Conservation (phyloP, 1,284 basidiomycete genomes). For the Apiotrichum veenhuisii region DNA sequence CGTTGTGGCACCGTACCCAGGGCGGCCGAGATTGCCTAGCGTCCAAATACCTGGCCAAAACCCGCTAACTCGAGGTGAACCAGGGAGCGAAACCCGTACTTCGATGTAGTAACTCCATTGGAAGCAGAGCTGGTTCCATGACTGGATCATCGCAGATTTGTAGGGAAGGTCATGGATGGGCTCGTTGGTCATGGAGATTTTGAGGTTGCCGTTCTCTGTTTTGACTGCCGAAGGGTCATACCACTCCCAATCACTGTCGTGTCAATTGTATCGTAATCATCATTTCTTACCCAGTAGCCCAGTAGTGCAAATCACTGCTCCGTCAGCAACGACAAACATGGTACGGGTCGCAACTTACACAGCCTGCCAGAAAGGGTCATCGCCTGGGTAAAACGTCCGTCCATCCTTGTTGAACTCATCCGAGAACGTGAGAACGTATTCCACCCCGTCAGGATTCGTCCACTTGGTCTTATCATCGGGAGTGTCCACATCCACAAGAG, state of each 20-base stretch:
- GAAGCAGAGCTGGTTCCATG: slow-evolving; percentile 82
- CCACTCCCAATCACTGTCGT: slow-evolving; percentile 64
- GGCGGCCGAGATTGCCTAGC: slow-evolving; percentile 83
- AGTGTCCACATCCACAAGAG: slow-evolving; percentile 72
- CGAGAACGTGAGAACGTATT: slow-evolving; percentile 52
- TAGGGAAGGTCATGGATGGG: slow-evolving; percentile 70
- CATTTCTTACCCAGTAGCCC: slow-evolving; percentile 52
- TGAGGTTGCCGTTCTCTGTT: slow-evolving; percentile 71
- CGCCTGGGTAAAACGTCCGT: slow-evolving; percentile 67
- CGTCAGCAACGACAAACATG: background rate
- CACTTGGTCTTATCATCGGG: slow-evolving; percentile 48
- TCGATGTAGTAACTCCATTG: slow-evolving; percentile 52
- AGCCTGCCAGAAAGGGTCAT: slow-evolving; percentile 52
- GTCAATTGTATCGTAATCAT: background rate
- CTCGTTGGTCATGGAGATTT: slow-evolving; percentile 69
- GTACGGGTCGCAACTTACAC: slow-evolving; percentile 31
- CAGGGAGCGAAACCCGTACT: slow-evolving; percentile 74
- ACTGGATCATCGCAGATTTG: slow-evolving; percentile 55
- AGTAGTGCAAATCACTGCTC: slow-evolving; percentile 63
- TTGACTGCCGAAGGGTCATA: slow-evolving; percentile 77
- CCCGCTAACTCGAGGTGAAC: slow-evolving; percentile 51
- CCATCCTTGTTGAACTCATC: slow-evolving; percentile 60
- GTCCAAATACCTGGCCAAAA: slow-evolving; percentile 83
- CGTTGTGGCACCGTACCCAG: slow-evolving; percentile 74
- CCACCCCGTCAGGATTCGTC: slow-evolving; percentile 45